Conservation (phyloP, 192 early-diverging fungal species). For the Coemansia sp. region DNA sequence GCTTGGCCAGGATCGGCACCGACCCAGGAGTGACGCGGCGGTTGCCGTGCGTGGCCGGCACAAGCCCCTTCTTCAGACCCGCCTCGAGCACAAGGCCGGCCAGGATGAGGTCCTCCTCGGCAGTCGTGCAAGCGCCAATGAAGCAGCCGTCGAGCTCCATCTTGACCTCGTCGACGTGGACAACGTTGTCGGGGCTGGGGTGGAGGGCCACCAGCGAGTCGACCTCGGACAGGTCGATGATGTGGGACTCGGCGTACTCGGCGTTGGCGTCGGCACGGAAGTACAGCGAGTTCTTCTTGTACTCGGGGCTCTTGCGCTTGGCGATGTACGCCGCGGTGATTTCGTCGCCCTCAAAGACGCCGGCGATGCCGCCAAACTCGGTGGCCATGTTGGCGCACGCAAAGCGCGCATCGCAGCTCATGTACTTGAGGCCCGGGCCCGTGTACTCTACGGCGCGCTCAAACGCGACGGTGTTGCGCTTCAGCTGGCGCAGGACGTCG, state of each 20-base stretch:
- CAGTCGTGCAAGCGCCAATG: slow-evolving; percentile 83
- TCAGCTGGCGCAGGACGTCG: slow-evolving; percentile 77
- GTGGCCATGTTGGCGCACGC: slow-evolving; percentile 85
- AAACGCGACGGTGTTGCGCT: slow-evolving; percentile 83
- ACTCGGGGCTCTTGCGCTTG: slow-evolving; percentile 72
- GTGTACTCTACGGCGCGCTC: slow-evolving; percentile 81
- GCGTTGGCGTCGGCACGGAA: slow-evolving; percentile 77
- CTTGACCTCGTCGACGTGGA: slow-evolving; percentile 62
- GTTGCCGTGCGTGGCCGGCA: slow-evolving; percentile 63
- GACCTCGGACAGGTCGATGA: slow-evolving; percentile 73
- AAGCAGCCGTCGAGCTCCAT: slow-evolving; percentile 80
- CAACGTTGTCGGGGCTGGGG: slow-evolving; percentile 79
- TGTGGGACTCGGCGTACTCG: slow-evolving; percentile 77
- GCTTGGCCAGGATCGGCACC: slow-evolving; percentile 77
- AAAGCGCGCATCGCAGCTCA: slow-evolving; percentile 83
- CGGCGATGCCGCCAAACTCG: slow-evolving; percentile 86
- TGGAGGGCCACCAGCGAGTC: slow-evolving; percentile 71
- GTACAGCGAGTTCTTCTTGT: slow-evolving; percentile 70
- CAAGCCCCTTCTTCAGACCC: slow-evolving; percentile 71
- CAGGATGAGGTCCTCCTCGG: slow-evolving; percentile 82
- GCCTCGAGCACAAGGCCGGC: slow-evolving; percentile 75
- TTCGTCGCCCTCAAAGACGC: slow-evolving; percentile 78
- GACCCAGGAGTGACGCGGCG: slow-evolving; percentile 79
- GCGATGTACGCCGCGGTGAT: slow-evolving; percentile 73
- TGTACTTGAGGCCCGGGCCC: slow-evolving; percentile 74